Percentiles rank a stretch among this genome's conserved stretches.
These are phyloP conservation scores for Phytophthora uliginosa DNA, from an alignment of 352 stramenopile species.

Conservation along the genomic window DNA sequence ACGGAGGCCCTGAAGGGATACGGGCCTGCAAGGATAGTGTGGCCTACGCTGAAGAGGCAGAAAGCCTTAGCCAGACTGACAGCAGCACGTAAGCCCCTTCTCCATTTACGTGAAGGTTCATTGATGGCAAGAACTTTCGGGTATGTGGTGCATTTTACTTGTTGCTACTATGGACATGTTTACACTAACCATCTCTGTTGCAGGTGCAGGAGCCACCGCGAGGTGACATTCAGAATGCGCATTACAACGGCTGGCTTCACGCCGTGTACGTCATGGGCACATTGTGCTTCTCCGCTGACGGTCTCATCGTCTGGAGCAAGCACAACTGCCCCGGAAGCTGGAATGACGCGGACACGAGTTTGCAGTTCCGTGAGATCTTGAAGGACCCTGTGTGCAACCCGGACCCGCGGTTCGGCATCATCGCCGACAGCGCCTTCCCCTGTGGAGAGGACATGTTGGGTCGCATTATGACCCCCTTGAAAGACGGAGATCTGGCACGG, in stretches of 20 bases:
- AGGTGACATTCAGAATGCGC: constrained; percentile 10
- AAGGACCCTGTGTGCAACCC: neutral
- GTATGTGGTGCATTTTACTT: neutral
- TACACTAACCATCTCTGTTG: neutral
- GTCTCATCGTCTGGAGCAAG: constrained; percentile 12
- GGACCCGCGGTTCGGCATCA: neutral
- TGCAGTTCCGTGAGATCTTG: constrained; percentile 1
- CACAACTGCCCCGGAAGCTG: constrained; percentile 25
- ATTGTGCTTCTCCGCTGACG: constrained; percentile 16
- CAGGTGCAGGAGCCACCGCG: constrained; percentile 2
- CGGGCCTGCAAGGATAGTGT: constrained; percentile 2
- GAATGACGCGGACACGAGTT: constrained; percentile 20
- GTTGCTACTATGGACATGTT: neutral
- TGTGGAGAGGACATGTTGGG: neutral
- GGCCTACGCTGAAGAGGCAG: constrained; percentile 3
- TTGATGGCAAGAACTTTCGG: constrained; percentile 3
- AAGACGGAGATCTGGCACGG: neutral
- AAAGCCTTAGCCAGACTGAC: neutral
- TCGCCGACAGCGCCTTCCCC: constrained; percentile 3
- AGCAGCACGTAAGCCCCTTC: constrained; percentile 2
- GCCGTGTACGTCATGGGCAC: constrained; percentile 5
- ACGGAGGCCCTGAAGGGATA: neutral
- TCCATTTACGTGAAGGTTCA: constrained; percentile 10
- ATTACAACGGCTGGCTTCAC: constrained; percentile 32
- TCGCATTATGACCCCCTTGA: neutral